phyloP scores from a whole-genome alignment of 768 basidiomycete species.

The Suillus bovinus region DNA sequence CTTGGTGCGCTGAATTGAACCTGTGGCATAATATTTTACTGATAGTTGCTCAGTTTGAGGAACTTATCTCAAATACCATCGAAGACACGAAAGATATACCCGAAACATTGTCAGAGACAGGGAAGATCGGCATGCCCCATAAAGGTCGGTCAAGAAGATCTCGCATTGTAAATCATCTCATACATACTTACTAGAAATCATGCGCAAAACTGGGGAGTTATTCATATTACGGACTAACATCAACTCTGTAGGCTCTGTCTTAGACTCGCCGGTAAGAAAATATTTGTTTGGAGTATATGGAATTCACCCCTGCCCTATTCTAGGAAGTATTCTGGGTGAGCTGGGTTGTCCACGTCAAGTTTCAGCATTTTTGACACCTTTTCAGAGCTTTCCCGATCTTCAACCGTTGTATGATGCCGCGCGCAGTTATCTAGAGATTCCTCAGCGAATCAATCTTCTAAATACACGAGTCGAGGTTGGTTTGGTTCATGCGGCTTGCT shows the following conservation, averaged over 20 bases:
- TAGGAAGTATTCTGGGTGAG: slow-evolving; percentile 95
- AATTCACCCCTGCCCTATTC: slow-evolving; percentile 7
- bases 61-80: slow-evolving; percentile 88
- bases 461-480: slow-evolving; percentile 91
- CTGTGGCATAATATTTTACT: slow-evolving; percentile 5
- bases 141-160: slow-evolving; percentile 49
- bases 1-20: slow-evolving; percentile 48
- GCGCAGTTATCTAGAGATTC: slow-evolving; percentile 91
- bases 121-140: slow-evolving; percentile 89
- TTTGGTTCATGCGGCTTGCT: slow-evolving; percentile 14
- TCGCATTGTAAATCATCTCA: slow-evolving; percentile 8
- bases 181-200: slow-evolving; percentile 64
- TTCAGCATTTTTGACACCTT: slow-evolving; percentile 14
- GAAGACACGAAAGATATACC: slow-evolving; percentile 97
- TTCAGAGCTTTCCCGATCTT: slow-evolving; percentile 88
- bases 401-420: slow-evolving; percentile 95
- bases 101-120: slow-evolving; percentile 89
- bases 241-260: slow-evolving; percentile 93
- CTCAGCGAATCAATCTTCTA: slow-evolving; percentile 88
- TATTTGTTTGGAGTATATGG: slow-evolving; percentile 7
- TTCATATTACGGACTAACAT: slow-evolving; percentile 94
- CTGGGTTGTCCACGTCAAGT: slow-evolving; percentile 16
- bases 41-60: slow-evolving; percentile 67
- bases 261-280: slow-evolving; percentile 84
- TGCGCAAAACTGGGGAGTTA: slow-evolving; percentile 95